Base-by-base conservation (phyloP, 2,329 filamentous ascomycete genomes). In the Penicillium rolfsii region DNA sequence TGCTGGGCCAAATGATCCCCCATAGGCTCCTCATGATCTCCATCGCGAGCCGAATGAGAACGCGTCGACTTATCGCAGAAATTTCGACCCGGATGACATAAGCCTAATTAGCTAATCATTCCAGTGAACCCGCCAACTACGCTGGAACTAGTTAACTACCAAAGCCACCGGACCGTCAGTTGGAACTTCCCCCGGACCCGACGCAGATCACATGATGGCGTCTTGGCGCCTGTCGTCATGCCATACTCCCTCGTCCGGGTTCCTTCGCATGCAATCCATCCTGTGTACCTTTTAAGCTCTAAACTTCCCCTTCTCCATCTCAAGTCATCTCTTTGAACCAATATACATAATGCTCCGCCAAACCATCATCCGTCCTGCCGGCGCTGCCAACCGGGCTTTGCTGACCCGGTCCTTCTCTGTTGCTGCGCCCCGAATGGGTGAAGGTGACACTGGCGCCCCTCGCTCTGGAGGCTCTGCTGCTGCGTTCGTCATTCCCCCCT, bases 401-500 rank as follows among this genome's bases (percentile, higher is more conserved):
- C 72, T 79, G 64, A 77, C 74, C 73, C 82, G 84, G 66, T 83
- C 87, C 69, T 89, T 92, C 81, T 83, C 87, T 64, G 86, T 84
- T 66, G 85, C 87, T 60, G 77, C 83, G 67, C 82, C 85, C 74
- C 84, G 76, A 67, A 90, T 91, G 86, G 80, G 76, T 63, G 89
- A 85, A 69, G 91, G 90, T 66, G 90, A 92, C 75, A 89, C 86
- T 65, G 89, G 89, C 53, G 76, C 74, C 66, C 70, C 77, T 58
- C 74, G 75, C 55, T 45, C 74, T 40, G 74, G 76, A 56, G 35
- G 66, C 40, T 52, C 62, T 35, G 62, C 72, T 49, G 64, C 74
- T 52, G 69, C 73, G 81, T 82, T 74, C 45, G 79, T 71, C 26
- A 30, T 26, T 35, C 11, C 28, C 43, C 16, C 22, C 11, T 33